A percentile compares a stretch with the other conserved stretches of the same genome.
Conservation (phyloP, 768 basidiomycete species). For the Ephemerocybe angulata region DNA sequence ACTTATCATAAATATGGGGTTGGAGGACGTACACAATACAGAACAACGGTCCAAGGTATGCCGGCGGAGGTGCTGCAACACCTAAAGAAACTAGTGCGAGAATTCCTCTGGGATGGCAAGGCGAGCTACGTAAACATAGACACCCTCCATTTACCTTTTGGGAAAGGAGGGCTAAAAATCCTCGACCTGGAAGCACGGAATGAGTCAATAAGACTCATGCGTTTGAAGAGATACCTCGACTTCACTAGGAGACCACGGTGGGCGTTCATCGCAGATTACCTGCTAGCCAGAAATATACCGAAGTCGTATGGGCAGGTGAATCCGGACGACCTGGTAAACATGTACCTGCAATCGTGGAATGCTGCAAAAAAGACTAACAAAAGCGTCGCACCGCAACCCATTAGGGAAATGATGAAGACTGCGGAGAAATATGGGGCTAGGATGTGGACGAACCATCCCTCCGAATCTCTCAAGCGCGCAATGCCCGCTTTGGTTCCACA, state of each 20-base stretch:
- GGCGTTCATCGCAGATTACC: slow-evolving; percentile 6
- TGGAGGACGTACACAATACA: not conserved
- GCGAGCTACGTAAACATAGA: not conserved
- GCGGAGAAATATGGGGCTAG: not conserved
- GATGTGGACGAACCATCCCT: not conserved
- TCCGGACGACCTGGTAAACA: not conserved
- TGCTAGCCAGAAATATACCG: slow-evolving; percentile 1
- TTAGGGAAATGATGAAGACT: not conserved
- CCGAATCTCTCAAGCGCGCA: not conserved
- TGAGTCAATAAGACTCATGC: slow-evolving; percentile 20
- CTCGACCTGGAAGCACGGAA: slow-evolving; percentile 20
- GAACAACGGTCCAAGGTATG: slow-evolving; percentile 2
- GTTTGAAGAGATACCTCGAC: slow-evolving; percentile 18
- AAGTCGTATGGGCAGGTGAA: not conserved
- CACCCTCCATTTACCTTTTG: slow-evolving; percentile 4
- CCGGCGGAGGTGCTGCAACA: not conserved
- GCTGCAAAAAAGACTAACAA: not conserved
- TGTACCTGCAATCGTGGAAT: not conserved
- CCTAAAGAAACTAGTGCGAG: not conserved
- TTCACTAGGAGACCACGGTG: slow-evolving; percentile 15
- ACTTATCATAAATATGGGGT: not conserved
- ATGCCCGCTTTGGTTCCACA: not conserved
- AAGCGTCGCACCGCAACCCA: not conserved
- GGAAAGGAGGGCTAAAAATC: slow-evolving; percentile 12
- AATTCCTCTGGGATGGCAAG: not conserved